Percentiles rank a stretch among this genome's conserved stretches.
Evolutionary conservation across 371 early-diverging fungal genomes (phyloP).

Genomic region (Massospora cicadina): DNA sequence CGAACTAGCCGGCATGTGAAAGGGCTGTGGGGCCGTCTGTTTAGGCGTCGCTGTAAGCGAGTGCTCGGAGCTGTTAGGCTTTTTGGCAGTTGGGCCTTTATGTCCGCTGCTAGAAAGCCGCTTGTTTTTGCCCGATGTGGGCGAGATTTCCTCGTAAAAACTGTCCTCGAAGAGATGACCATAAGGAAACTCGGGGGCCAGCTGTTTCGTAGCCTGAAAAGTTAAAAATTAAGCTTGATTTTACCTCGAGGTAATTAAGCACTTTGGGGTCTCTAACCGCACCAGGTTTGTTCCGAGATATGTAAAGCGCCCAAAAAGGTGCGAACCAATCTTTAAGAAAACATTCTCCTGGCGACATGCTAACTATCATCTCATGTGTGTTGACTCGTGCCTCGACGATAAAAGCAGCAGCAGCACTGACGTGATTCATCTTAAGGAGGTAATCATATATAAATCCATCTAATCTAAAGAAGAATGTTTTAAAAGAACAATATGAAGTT

Average conservation of each 20-base stretch:
- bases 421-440: neutral
- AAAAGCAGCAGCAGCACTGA: neutral
- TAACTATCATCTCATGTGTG: neutral
- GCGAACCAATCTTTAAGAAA: neutral
- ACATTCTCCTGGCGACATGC: neutral
- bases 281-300: neutral
- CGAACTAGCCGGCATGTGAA: neutral
- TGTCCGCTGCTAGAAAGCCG: neutral
- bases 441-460: neutral
- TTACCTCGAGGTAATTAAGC: neutral
- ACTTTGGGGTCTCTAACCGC: neutral
- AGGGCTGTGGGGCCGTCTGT: neutral
- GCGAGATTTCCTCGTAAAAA: neutral
- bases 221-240: neutral
- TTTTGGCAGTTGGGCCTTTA: neutral
- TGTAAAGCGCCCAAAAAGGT: neutral
- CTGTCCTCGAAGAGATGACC: neutral
- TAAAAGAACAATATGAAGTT: neutral
- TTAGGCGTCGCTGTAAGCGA: neutral
- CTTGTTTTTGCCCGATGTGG: neutral
- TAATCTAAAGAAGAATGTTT: neutral
- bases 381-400: neutral
- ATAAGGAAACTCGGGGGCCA: neutral
- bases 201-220: neutral
- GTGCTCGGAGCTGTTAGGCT: neutral